A percentile compares a stretch with the other conserved stretches of the same genome.
phyloP scores from a whole-genome alignment of 1,284 basidiomycete species.

The Cerioporus squamosus region DNA sequence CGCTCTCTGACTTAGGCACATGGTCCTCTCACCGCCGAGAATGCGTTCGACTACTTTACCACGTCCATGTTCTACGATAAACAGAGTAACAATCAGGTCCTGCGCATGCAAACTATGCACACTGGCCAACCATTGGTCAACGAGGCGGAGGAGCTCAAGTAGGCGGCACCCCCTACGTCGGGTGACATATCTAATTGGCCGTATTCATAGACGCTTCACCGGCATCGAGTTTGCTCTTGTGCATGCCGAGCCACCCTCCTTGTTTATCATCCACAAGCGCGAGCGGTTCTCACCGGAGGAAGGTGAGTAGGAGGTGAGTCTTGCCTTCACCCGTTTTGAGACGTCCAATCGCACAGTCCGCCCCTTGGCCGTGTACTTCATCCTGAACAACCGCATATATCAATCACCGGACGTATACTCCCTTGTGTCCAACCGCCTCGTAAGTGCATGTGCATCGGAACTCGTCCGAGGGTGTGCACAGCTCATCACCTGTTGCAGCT shows the following conservation, averaged over 20 bases:
- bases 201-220: conserved; percentile 67
- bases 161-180: conserved; percentile 28
- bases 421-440: conserved; percentile 80
- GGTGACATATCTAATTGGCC: conserved; percentile 11
- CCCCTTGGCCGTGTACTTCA: conserved; percentile 81
- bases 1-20: conserved; percentile 54
- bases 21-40: conserved; percentile 73
- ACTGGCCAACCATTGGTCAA: conserved; percentile 71
- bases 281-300: conserved; percentile 80
- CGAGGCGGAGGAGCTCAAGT: conserved; percentile 83
- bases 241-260: conserved; percentile 73
- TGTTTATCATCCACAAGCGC: conserved; percentile 88
- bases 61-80: conserved; percentile 90
- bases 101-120: conserved; percentile 89
- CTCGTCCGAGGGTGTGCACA: neutral
- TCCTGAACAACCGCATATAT: conserved; percentile 86
- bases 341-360: conserved; percentile 48
- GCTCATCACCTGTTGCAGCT: conserved; percentile 46
- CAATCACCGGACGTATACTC: conserved; percentile 84
- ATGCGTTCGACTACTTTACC: conserved; percentile 86
- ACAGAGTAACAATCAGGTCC: conserved; percentile 85
- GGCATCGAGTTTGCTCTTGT: conserved; percentile 85
- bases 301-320: conserved; percentile 50
- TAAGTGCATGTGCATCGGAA: conserved; percentile 39
- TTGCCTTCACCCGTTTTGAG: conserved; percentile 8